Base-by-base conservation (phyloP, 176 grass and related monocot species). In the Musa beccarii region DNA sequence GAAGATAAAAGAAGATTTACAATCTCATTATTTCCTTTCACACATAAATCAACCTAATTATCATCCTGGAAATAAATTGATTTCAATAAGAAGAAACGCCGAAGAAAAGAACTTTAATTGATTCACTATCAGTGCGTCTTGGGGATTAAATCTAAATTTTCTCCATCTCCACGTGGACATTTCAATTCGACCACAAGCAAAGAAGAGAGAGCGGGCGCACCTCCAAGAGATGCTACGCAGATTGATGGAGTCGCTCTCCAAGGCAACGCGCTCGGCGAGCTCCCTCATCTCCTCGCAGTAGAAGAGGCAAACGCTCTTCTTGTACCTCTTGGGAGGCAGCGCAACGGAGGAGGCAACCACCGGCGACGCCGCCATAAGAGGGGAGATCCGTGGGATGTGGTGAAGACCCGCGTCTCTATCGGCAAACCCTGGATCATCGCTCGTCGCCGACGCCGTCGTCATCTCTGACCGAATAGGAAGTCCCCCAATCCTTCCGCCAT, bases 151-250 rank as follows among this genome's bases (percentile, higher is more conserved):
- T 28, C 52, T 67, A 63, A 74, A 11, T 6, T 61, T 12, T 43
- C 23, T 20, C 26, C 53, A 54, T 71, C 28, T 17, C 15, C 3
- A 19, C 10, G 3, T 12, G 78, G 15, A 25, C 2, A 66, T 68
- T 64, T 49, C 63, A 10, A 79, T 23, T 69, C 23, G 20, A 55
- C 20, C 29, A 69, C 53, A 20, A 11, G 29, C 19, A 19, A 23
- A 68, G 50, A 71, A 3, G 8, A 43, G 13, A 77, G 11, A 12
- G 25, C 43, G 8, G 24, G 55, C 23, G 54, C 81, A 93, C 90
- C 95, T 84, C 95, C 95, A 94, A 72, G 78, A 84, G 88, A 94
- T 91, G 86, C 84, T 87, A 66, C 81, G 88, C 76, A 98, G 95
- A 68, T 87, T 20, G 73, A 93, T 93, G 71, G 79, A 75, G 49